Evolutionary conservation across 495 filamentous ascomycete genomes (phyloP).

Genomic region (Sabuloglossum arenarium): DNA sequence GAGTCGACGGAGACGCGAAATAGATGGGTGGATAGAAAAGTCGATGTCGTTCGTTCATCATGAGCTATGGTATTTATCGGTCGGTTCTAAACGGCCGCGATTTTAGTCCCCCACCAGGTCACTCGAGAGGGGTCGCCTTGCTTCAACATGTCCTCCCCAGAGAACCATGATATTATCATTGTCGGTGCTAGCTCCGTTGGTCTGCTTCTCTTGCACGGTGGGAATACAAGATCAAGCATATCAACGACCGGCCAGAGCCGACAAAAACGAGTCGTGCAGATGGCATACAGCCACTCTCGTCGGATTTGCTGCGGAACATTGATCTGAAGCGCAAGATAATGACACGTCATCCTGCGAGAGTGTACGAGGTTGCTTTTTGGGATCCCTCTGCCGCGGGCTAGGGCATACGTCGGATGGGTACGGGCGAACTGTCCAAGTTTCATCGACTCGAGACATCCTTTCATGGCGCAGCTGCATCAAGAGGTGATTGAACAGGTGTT

Average conservation of each 20-base stretch:
- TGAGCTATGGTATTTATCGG: too few relatives aligned
- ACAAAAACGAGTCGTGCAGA: constrained; percentile 53
- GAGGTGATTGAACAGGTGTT: constrained; percentile 51
- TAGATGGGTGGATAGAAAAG: too few relatives aligned
- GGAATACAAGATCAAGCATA: constrained; percentile 48
- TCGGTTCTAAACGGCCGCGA: too few relatives aligned
- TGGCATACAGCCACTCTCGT: constrained; percentile 58
- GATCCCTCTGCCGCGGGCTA: constrained; percentile 6
- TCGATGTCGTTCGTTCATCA: too few relatives aligned
- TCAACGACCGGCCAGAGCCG: constrained; percentile 41
- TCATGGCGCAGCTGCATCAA: constrained; percentile 52
- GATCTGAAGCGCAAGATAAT: constrained; percentile 40
- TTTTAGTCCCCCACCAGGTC: too few relatives aligned
- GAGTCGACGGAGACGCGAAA: too few relatives aligned
- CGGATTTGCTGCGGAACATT: constrained; percentile 54
- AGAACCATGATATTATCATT: constrained; percentile 56
- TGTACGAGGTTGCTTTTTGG: constrained; percentile 58
- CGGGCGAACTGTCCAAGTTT: constrained; percentile 17
- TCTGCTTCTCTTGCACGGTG: constrained; percentile 49
- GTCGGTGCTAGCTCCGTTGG: constrained; percentile 81
- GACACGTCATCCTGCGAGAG: constrained; percentile 33
- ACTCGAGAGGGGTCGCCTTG: too few relatives aligned
- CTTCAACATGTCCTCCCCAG: constrained; percentile 11
- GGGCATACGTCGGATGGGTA: background rate
- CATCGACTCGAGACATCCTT: constrained; percentile 50